Base-by-base conservation (phyloP, 306 rosid genomes). In the Spatholobus suberectus region DNA sequence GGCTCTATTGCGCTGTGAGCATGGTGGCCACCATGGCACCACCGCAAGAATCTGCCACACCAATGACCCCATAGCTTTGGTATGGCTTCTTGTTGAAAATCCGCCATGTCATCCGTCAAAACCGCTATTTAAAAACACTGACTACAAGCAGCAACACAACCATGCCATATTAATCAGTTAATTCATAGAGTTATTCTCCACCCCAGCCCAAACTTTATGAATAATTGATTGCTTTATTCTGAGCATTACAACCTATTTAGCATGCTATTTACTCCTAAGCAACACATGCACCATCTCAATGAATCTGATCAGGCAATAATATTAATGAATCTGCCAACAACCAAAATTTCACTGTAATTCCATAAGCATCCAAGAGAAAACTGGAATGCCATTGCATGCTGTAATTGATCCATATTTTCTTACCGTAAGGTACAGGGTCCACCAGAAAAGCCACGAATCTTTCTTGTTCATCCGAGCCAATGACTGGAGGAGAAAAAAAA, bases 381-480 rank as follows among this genome's bases (percentile, higher is more conserved):
- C 52, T 27, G 23, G 61, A 18, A 8, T 12, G 24, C 26, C 57
- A 68, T 78, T 15, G 13, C 40, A 79, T 27, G 70, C 54, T 44
- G 47, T 14, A 73, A 68, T 6, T 15, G 58, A 79, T 52, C 18
- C 78, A 80, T 52, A 74, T 32, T 83, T 73, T 66, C 97, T 90
- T 89, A 92, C 97, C 85, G 97, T 24, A 34, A 94, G 86, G 86
- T 94, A 96, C 83, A 96, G 92, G 68, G 97, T 90, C 99, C 97
- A 94, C 98, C 99, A 96, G 87, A 96, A 96, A 65, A 96, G 93
- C 97, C 98, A 94, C 3, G 99, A 94, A 87, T 94, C 98, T 67
- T 96, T 94, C 87, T 96, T 96, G 92, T 96, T 96, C 96, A 94
- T 94, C 88, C 96, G 91, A 73, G 97, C 88, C 93, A 94, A 72